Percentiles rank a stretch among this genome's conserved stretches.
Conservation (phyloP, 1,284 basidiomycete species). For the Earliella scabrosa region DNA sequence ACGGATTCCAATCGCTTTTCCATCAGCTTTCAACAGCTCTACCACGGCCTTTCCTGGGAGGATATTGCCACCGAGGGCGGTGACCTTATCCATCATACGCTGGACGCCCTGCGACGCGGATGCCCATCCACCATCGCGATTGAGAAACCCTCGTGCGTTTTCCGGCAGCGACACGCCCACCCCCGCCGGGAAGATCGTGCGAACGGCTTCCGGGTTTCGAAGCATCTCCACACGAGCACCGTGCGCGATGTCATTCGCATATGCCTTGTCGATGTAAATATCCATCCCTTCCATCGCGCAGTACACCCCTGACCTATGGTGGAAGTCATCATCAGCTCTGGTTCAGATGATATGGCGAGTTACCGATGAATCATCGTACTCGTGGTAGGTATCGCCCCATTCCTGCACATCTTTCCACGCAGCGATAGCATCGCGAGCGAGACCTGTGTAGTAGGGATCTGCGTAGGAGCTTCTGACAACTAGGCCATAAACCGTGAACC, state of each 20-base stretch:
- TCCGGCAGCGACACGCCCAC: constrained; percentile 41
- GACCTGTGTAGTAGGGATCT: constrained; percentile 68
- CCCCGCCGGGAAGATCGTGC: constrained; percentile 47
- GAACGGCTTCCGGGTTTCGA: constrained; percentile 41
- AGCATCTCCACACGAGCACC: constrained; percentile 54
- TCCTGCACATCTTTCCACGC: constrained; percentile 67
- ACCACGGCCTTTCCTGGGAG: constrained; percentile 59
- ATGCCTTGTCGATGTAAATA: constrained; percentile 53
- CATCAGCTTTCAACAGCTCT: constrained; percentile 46
- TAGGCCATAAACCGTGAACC: constrained; percentile 31
- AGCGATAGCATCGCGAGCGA: constrained; percentile 75
- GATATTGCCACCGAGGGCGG: constrained; percentile 63
- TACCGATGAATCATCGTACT: constrained; percentile 61
- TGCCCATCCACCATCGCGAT: constrained; percentile 86
- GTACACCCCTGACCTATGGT: constrained; percentile 62
- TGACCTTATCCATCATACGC: constrained; percentile 62
- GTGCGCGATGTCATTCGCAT: constrained; percentile 59
- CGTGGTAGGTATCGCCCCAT: constrained; percentile 81
- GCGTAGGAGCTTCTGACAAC: constrained; percentile 76
- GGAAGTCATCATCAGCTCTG: background rate
- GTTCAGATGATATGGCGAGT: background rate
- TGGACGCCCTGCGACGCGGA: constrained; percentile 73
- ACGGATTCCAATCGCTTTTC: constrained; percentile 61
- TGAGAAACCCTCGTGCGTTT: constrained; percentile 62
- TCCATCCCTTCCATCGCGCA: constrained; percentile 46